phyloP scores from a whole-genome alignment of 2,329 filamentous ascomycete species.

The Colletotrichum plurivorum region DNA sequence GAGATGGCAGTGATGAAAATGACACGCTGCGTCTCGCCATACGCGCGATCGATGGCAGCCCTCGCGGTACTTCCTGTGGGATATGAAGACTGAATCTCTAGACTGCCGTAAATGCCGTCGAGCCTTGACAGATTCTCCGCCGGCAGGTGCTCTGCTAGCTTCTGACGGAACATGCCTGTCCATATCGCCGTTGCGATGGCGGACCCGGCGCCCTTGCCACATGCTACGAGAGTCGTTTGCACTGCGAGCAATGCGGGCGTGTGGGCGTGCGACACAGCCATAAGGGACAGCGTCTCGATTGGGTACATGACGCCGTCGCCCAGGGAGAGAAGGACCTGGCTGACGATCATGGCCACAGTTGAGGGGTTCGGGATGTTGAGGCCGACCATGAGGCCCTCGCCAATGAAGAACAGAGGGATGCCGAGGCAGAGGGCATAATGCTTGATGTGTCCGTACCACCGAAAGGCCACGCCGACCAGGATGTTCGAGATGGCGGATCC shows the following conservation, averaged over 20 bases:
- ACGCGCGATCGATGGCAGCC: conserved; percentile 53
- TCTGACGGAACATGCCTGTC: conserved; percentile 51
- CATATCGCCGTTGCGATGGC: conserved; percentile 51
- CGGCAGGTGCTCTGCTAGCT: conserved; percentile 17
- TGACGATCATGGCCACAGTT: conserved; percentile 8
- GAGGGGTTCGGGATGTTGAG: conserved; percentile 10
- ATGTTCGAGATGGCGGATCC: conserved; percentile 45
- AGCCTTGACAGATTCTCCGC: conserved; percentile 45
- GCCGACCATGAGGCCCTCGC: conserved; percentile 5
- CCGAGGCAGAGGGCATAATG: background rate
- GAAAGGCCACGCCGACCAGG: background rate
- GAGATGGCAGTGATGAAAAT: conserved; percentile 53
- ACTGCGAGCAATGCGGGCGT: conserved; percentile 45
- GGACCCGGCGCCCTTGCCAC: conserved; percentile 49
- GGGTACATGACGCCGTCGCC: conserved; percentile 14
- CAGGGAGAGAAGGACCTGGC: background rate
- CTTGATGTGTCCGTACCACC: conserved; percentile 8
- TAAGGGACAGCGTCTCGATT: background rate
- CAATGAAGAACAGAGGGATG: conserved; percentile 3
- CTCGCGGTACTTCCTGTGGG: conserved; percentile 55
- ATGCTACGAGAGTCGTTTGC: conserved; percentile 45
- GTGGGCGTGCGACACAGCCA: conserved; percentile 40
- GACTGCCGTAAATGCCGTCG: conserved; percentile 58
- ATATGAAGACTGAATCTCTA: conserved; percentile 55
- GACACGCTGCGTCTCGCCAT: conserved; percentile 58